Evolutionary conservation across 1,284 basidiomycete genomes (phyloP).

Genomic region (Moniliella sp.): DNA sequence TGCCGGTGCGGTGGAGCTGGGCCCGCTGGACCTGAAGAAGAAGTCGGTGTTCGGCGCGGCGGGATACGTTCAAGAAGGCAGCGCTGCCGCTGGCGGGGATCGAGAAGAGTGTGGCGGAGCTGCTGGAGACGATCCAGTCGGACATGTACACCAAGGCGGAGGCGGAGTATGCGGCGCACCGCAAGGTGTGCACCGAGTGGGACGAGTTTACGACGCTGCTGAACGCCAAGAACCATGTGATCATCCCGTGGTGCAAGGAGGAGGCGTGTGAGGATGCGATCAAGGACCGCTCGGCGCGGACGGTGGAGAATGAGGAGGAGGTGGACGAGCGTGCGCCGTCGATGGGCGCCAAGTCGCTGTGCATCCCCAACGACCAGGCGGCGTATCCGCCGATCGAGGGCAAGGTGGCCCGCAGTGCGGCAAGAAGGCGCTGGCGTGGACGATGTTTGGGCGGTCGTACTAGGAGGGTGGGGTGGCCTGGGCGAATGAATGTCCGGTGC

Average conservation of each 20-base stretch:
- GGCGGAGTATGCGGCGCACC: constrained; percentile 49
- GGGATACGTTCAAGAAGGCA: constrained; percentile 48
- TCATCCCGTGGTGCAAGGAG: constrained; percentile 88
- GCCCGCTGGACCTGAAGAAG: constrained; percentile 73
- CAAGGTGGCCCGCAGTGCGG: constrained; percentile 27
- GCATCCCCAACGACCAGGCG: constrained; percentile 87
- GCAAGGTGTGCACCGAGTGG: constrained; percentile 63
- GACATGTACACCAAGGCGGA: constrained; percentile 71
- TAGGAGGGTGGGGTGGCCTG: too few relatives aligned
- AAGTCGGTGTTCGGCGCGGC: constrained; percentile 63
- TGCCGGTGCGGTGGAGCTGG: constrained; percentile 91
- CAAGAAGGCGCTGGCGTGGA: constrained; percentile 23
- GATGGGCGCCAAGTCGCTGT: constrained; percentile 91
- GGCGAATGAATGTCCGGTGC: too few relatives aligned
- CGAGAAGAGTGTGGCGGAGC: constrained; percentile 16
- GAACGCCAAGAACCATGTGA: constrained; percentile 67
- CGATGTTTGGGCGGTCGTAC: constrained; percentile 32
- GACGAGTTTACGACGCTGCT: constrained; percentile 72
- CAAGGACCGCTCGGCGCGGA: constrained; percentile 67
- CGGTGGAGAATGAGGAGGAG: constrained; percentile 39
- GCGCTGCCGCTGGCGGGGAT: constrained; percentile 9
- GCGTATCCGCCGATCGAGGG: constrained; percentile 21
- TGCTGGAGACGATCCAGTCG: constrained; percentile 66
- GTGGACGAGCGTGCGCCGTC: constrained; percentile 66
- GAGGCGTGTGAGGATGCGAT: constrained; percentile 91